Base-by-base conservation (phyloP, 1,139 yeast species). In the Sugiyamaella grinbergsii region DNA sequence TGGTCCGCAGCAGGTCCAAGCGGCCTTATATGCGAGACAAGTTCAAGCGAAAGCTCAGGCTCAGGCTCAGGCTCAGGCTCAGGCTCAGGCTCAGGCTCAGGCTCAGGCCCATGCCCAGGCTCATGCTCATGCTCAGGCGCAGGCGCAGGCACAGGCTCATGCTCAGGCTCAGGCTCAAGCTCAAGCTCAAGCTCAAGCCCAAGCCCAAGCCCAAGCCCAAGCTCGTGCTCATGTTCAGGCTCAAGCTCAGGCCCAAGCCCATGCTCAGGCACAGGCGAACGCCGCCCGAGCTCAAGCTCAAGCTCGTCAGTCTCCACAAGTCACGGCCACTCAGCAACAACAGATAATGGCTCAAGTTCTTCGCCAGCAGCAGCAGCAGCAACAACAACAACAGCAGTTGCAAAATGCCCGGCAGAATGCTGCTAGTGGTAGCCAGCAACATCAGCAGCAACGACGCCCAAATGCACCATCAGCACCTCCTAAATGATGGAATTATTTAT, bases 291-390 rank as follows among this genome's bases (percentile, higher is more conserved):
- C 42, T 18, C 55, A 58, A 34, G 59, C 58, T 2, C 66, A 62
- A 38, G 59, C 63, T 7, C 62, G 62, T 39, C 48, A 54, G 18
- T 55, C 52, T 52, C 50, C 49, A 57, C 59, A 54, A 54, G 46
- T 50, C 29, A 55, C 53, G 32, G 62, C 58, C 18, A 59, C 56
- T 49, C 64, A 59, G 34, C 67, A 62, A 46, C 64, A 51, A 40
- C 54, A 54, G 32, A 46, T 49, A 15, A 46, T 52, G 51, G 51
- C 51, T 8, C 62, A 51, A 43, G 54, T 41, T 24, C 53, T 53
- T 51, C 40, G 64, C 26, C 62, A 57, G 41, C 63, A 56, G 46
- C 58, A 54, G 44, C 58, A 50, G 36, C 57, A 47, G 15, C 61
- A 51, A 48, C 59, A 50, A 32, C 58, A 46, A 24, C 31, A 26